Evolutionary conservation across 2,329 filamentous ascomycete genomes (phyloP).

Genomic region (Orbilia blumenaviensis): DNA sequence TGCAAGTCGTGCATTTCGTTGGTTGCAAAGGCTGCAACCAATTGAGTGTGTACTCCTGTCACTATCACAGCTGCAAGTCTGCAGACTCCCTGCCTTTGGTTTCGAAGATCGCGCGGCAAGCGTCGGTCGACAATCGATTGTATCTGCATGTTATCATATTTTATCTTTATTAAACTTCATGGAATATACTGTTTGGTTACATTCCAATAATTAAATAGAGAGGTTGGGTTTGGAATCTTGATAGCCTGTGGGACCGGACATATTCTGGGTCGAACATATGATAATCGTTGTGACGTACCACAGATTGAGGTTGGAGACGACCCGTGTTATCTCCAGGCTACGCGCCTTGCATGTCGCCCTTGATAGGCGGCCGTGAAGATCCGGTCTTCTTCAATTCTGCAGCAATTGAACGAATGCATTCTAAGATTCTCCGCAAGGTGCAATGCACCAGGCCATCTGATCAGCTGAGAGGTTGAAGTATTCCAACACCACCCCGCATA

Average conservation of each 20-base stretch:
- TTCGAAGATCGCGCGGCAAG: background rate
- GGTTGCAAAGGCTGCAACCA: background rate
- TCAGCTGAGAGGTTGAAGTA: too few species aligned
- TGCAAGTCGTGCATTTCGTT: background rate
- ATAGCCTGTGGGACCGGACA: background rate
- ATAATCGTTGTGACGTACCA: constrained; percentile 22
- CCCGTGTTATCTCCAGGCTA: background rate
- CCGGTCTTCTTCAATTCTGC: background rate
- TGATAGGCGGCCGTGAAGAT: background rate
- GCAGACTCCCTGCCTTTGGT: background rate
- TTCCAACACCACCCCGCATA: too few species aligned
- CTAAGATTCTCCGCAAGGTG: too few species aligned
- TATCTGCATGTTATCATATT: background rate
- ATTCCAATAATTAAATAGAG: background rate
- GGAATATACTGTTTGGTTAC: background rate
- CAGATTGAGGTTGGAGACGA: background rate
- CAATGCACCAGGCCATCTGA: too few species aligned
- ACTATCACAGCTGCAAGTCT: background rate
- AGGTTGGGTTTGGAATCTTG: background rate
- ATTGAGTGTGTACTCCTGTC: background rate
- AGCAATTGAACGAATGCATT: background rate
- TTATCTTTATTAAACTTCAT: too few species aligned
- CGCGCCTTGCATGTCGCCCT: background rate
- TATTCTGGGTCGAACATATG: constrained; percentile 5
- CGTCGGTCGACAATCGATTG: background rate